Percentiles rank a stretch among this genome's conserved stretches.
These are phyloP conservation scores for Boletus sp. DNA, from an alignment of 768 basidiomycete species.

Conservation along the genomic window DNA sequence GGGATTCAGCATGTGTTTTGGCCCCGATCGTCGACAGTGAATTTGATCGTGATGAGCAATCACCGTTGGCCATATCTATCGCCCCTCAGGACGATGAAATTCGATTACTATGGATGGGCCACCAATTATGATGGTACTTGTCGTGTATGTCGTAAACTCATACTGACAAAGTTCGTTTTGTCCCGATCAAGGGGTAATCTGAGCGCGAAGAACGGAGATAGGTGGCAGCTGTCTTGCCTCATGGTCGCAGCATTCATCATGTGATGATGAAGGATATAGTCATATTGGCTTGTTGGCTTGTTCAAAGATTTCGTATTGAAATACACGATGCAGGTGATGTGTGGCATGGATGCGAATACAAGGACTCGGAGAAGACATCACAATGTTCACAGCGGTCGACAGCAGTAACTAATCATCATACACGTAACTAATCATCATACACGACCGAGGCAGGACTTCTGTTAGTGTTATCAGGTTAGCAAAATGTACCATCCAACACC, in stretches of 20 bases:
- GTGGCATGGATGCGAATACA: neutral
- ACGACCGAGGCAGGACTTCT: slow-evolving; percentile 24
- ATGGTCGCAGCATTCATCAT: neutral
- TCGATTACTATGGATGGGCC: too few relatives aligned
- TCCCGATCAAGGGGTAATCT: too few relatives aligned
- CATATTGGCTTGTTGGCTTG: neutral
- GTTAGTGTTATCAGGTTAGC: neutral
- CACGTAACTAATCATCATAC: slow-evolving; percentile 18
- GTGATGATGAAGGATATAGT: neutral
- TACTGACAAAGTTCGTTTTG: too few relatives aligned
- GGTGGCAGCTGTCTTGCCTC: neutral
- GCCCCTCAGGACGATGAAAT: too few relatives aligned
- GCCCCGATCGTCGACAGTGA: too few relatives aligned
- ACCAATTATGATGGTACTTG: too few relatives aligned
- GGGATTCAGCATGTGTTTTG: too few relatives aligned
- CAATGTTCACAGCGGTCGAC: neutral
- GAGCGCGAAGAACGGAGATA: too few relatives aligned
- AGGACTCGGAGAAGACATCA: neutral
- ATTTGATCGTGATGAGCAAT: too few relatives aligned
- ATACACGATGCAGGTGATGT: neutral
- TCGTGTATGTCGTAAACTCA: too few relatives aligned
- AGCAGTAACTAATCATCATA: slow-evolving; percentile 14
- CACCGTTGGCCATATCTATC: too few relatives aligned
- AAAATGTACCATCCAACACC: neutral
- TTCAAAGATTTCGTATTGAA: neutral